Base-by-base conservation (phyloP, 306 rosid genomes). In the Mucuna pruriens region DNA sequence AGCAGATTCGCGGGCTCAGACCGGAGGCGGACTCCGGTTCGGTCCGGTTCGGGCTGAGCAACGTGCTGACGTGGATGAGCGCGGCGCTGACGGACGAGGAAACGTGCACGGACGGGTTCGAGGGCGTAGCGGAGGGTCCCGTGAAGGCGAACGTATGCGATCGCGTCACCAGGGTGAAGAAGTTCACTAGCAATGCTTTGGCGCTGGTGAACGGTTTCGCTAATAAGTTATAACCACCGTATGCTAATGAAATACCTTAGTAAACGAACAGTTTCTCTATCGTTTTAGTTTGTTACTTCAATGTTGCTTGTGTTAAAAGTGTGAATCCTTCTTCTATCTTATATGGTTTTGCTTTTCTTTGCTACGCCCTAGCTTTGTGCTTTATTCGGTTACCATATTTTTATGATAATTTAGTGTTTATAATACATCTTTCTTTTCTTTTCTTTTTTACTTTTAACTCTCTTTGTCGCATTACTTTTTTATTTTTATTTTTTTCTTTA, bases 41-140 rank as follows among this genome's bases (percentile, higher is more conserved):
- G 36, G 83, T 90, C 57, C 68, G 86, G 83, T 92, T 92, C 46
- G 90, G 86, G 82, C 84, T 92, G 90, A 88, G 95, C 74, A 90
- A 92, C 80, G 97, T 92, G 9, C 95, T 90, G 91, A 92, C 97
- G 84, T 92, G 97, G 97, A 92, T 92, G 97, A 92, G 97, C 79
- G 97, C 97, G 0, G 97, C 97, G 11, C 72, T 92, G 1, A 92
- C 97, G 23, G 93, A 92, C 61, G 90, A 92, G 83, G 97, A 92
- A 34, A 92, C 97, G 0, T 92, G 97, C 52, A 90, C 97, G 75
- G 95, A 92, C 40, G 97, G 97, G 0, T 92, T 92, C 19, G 82
- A 85, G 58, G 93, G 83, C 16, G 93, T 88, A 64, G 60, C 26
- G 6, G 89, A 92, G 3, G 84, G 87, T 7, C 57, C 88, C 3